phyloP scores from a whole-genome alignment of 2,329 filamentous ascomycete species.

The Aspergillus bombycis region DNA sequence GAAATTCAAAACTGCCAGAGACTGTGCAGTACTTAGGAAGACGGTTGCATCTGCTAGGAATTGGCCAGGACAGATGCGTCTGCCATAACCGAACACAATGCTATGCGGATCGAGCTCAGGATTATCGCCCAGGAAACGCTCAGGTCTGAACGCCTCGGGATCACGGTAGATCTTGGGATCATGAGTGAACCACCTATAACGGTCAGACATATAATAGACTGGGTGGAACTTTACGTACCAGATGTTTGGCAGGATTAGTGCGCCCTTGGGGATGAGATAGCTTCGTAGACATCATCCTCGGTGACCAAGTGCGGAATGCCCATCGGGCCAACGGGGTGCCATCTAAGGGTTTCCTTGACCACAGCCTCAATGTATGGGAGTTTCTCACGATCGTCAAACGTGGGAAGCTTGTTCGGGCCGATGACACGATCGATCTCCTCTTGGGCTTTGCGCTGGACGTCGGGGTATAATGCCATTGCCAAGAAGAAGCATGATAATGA shows the following conservation, averaged over 20 bases:
- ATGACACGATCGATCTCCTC: constrained; percentile 46
- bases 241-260: constrained; percentile 39
- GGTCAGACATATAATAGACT: constrained; percentile 5
- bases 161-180: constrained; percentile 41
- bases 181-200: constrained; percentile 43
- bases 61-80: constrained; percentile 48
- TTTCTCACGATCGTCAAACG: constrained; percentile 39
- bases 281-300: constrained; percentile 29
- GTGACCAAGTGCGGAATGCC: constrained; percentile 34
- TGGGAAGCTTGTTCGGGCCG: constrained; percentile 36
- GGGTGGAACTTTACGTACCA: constrained; percentile 32
- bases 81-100: constrained; percentile 42
- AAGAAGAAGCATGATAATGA: constrained; percentile 51
- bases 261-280: constrained; percentile 39
- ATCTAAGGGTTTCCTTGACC: constrained; percentile 43
- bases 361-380: constrained; percentile 44
- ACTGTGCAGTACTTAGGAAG: constrained; percentile 47
- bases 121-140: constrained; percentile 41
- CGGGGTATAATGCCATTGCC: constrained; percentile 56
- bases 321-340: constrained; percentile 40
- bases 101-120: constrained; percentile 43
- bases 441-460: constrained; percentile 55
- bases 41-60: constrained; percentile 47
- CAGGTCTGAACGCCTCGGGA: constrained; percentile 47
- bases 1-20: constrained; percentile 53